Evolutionary conservation across 257 asterid species (phyloP).

Genomic region (Solanum peruvianum): DNA sequence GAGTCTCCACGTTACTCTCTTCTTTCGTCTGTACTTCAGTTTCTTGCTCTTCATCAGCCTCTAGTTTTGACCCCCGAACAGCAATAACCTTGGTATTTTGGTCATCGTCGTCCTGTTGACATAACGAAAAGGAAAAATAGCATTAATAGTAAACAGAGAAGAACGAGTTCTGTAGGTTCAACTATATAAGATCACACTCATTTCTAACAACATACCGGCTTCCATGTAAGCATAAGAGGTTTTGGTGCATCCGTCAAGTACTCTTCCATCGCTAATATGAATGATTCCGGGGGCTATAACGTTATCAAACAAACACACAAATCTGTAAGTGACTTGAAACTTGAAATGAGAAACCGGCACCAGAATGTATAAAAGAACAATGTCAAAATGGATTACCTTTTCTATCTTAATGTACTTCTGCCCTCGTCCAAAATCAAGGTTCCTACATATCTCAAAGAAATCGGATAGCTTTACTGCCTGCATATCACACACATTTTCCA

Average conservation of each 20-base stretch:
- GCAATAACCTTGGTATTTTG: conserved; percentile 11
- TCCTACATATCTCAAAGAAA: conserved; percentile 71
- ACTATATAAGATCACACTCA: not conserved
- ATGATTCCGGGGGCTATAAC: conserved; percentile 42
- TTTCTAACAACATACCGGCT: conserved; percentile 22
- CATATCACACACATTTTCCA: not conserved
- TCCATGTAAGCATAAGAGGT: conserved; percentile 48
- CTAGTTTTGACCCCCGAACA: conserved; percentile 13
- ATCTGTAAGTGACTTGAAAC: not conserved
- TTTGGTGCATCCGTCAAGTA: conserved; percentile 60
- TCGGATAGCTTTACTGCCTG: conserved; percentile 62
- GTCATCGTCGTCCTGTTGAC: conserved; percentile 30
- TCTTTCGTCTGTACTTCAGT: conserved; percentile 8
- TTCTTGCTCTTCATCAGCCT: conserved; percentile 14
- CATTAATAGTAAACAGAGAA: not conserved
- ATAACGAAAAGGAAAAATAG: not conserved
- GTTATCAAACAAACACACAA: not conserved
- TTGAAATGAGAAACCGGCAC: not conserved
- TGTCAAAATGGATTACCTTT: conserved; percentile 26
- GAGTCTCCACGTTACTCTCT: conserved; percentile 7
- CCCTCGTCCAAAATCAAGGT: conserved; percentile 55
- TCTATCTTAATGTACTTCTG: conserved; percentile 66
- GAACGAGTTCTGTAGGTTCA: not conserved
- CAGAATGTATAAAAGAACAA: not conserved
- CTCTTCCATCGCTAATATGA: conserved; percentile 65